phyloP scores from a whole-genome alignment of 2,329 filamentous ascomycete species.

The Apiospora rasikravindrae region DNA sequence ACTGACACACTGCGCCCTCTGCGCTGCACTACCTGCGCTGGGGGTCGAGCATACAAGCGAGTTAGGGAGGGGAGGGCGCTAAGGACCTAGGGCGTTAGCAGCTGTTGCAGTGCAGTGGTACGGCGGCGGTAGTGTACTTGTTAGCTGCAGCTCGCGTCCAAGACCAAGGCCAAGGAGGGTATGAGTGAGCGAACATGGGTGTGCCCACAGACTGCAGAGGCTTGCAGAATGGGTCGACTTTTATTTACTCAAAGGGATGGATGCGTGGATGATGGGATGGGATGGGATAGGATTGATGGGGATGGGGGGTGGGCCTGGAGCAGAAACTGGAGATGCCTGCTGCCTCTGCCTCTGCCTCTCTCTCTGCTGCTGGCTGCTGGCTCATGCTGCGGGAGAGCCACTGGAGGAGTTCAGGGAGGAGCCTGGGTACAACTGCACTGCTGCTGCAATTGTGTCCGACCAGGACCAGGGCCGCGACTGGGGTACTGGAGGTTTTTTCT shows the following conservation, averaged over 20 bases:
- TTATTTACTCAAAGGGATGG: not conserved
- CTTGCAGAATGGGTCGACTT: conserved; percentile 7
- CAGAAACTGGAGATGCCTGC: not conserved
- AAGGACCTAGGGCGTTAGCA: conserved; percentile 3
- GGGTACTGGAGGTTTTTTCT: not conserved
- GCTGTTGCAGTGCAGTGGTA: conserved; percentile 15
- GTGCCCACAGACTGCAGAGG: not conserved
- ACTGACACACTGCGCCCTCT: not conserved
- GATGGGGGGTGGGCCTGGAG: conserved; percentile 1
- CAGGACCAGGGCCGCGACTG: not conserved
- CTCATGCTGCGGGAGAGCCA: not conserved
- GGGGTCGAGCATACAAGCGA: not conserved
- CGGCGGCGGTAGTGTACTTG: conserved; percentile 11
- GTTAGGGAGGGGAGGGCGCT: conserved; percentile 4
- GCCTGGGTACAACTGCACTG: not conserved
- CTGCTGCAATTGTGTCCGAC: not conserved
- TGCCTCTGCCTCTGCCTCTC: not conserved
- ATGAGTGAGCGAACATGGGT: conserved; percentile 13
- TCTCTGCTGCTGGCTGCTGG: not conserved
- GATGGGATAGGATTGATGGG: not conserved
- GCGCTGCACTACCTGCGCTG: conserved; percentile 1
- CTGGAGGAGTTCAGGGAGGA: not conserved
- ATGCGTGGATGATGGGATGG: not conserved
- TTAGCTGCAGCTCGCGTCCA: conserved; percentile 12
- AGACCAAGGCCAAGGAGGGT: conserved; percentile 7